A percentile compares a stretch with the other conserved stretches of the same genome.
Conservation (phyloP, 176 grass and related monocot species). For the Eragrostis curvula region DNA sequence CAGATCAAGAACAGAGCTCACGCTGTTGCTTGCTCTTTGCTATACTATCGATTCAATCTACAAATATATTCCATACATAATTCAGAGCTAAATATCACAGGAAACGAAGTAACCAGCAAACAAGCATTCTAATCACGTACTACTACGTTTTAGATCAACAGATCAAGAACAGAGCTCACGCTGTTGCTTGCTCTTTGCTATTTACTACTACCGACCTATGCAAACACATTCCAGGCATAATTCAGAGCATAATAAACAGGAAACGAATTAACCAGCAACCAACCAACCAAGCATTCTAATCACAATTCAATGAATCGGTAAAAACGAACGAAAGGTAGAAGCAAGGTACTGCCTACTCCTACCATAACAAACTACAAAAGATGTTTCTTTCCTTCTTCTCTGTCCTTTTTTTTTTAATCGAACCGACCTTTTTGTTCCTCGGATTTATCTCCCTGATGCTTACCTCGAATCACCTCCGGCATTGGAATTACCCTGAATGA, state of each 20-base stretch:
- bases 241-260: not conserved
- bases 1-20: slow-evolving; percentile 8
- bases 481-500: not conserved
- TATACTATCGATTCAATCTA: not conserved
- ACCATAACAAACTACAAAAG: slow-evolving; percentile 20
- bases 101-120: slow-evolving; percentile 14
- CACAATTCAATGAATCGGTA: slow-evolving; percentile 35
- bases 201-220: not conserved
- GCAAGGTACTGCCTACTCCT: not conserved
- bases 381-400: slow-evolving; percentile 9
- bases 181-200: not conserved
- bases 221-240: not conserved
- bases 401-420: not conserved
- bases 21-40: not conserved
- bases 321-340: slow-evolving; percentile 13
- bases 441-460: slow-evolving; percentile 37
- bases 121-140: slow-evolving; percentile 29
- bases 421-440: slow-evolving; percentile 29
- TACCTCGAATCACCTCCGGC: slow-evolving; percentile 36
- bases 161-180: slow-evolving; percentile 2
- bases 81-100: slow-evolving; percentile 5
- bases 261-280: slow-evolving; percentile 21
- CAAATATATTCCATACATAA: not conserved
- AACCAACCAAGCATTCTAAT: slow-evolving; percentile 27
- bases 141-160: no score